Conservation (phyloP, 2,329 filamentous ascomycete genomes). For the Tolypocladium capitatum region DNA sequence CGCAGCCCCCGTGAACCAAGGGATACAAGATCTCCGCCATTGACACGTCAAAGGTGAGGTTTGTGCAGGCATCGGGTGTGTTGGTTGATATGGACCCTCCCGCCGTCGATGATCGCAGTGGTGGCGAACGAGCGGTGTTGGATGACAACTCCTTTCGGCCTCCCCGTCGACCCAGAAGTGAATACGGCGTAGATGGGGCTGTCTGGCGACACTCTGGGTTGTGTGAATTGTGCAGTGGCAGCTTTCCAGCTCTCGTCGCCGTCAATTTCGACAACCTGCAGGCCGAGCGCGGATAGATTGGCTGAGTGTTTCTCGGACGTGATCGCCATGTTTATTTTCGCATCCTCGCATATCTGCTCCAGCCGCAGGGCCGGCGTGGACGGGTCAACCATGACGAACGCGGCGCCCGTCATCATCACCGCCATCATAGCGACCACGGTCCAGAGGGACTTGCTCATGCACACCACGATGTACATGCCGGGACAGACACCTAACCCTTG, state of each 20-base stretch:
- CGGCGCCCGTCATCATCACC: slow-evolving; percentile 16
- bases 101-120: not conserved
- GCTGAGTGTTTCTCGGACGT: not conserved
- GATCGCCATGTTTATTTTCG: slow-evolving; percentile 1
- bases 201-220: not conserved
- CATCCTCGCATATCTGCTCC: slow-evolving; percentile 1
- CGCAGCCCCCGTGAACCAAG: slow-evolving; percentile 4
- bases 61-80: slow-evolving; percentile 3
- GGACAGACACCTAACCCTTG: not conserved
- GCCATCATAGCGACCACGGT: not conserved
- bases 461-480: not conserved
- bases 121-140: slow-evolving; percentile 2
- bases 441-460: slow-evolving; percentile 1
- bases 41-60: slow-evolving; percentile 8
- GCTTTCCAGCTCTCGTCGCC: not conserved
- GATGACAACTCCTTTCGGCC: slow-evolving; percentile 25
- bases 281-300: not conserved
- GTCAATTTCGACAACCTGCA: not conserved
- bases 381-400: slow-evolving; percentile 17
- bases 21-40: slow-evolving; percentile 6
- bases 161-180: slow-evolving; percentile 38
- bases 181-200: slow-evolving; percentile 26
- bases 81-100: not conserved
- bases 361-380: slow-evolving; percentile 3
- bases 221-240: not conserved